Conservation (phyloP, 768 basidiomycete genomes). For the Mycena metata region DNA sequence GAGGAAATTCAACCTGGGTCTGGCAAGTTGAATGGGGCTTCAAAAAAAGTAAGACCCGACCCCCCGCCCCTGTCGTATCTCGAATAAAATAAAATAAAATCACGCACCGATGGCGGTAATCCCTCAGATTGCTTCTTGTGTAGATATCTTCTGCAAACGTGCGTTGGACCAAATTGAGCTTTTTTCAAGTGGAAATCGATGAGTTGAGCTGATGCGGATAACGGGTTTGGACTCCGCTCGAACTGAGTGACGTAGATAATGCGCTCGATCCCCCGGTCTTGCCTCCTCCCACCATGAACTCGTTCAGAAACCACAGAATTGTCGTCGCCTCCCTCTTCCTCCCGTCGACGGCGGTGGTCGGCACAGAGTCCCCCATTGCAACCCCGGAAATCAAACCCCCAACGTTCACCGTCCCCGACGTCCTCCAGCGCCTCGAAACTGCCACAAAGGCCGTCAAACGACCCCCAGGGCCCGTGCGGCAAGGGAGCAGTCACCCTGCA, state of each 20-base stretch:
- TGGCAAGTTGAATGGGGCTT: too few relatives aligned
- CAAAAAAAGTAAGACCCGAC: too few relatives aligned
- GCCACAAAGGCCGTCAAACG: conserved; percentile 39
- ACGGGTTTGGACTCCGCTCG: too few relatives aligned
- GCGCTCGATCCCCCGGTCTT: not conserved
- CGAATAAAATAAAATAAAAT: too few relatives aligned
- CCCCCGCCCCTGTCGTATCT: too few relatives aligned
- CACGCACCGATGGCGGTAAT: not conserved
- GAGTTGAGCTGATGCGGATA: conserved; percentile 7
- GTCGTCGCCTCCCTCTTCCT: conserved; percentile 90
- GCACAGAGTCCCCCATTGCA: conserved; percentile 63
- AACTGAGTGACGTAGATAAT: conserved; percentile 27
- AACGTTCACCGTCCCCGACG: conserved; percentile 41
- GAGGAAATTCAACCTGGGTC: too few relatives aligned
- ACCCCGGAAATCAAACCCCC: conserved; percentile 58
- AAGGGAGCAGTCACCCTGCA: conserved; percentile 53
- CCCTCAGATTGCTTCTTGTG: conserved; percentile 1
- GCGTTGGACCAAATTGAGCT: conserved; percentile 10
- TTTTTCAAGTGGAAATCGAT: not conserved
- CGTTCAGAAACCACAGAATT: conserved; percentile 79
- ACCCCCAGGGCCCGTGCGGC: conserved; percentile 38
- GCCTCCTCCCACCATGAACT: conserved; percentile 63
- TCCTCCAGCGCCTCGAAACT: conserved; percentile 41
- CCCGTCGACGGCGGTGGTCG: conserved; percentile 77
- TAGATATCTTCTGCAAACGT: conserved; percentile 22